Base-by-base conservation (phyloP, 805 yeast species). In the Cephaloascus albidus region DNA sequence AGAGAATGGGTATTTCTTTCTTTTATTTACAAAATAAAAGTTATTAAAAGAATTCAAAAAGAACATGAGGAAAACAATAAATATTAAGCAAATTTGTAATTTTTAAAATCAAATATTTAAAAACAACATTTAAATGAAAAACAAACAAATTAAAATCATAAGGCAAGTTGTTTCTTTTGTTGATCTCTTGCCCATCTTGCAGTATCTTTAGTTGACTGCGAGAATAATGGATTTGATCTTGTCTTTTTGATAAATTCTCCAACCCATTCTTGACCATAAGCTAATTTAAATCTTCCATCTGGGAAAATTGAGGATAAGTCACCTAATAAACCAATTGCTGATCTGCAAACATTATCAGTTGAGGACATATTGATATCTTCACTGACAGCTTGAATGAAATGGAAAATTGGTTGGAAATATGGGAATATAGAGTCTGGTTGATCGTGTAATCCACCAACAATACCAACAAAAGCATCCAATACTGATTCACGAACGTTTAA, bases 101-200 rank as follows among this genome's bases (percentile, higher is more conserved):
- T 14, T 5, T 8, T 23, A 23, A 8, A 23, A 23, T 23, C 28
- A 23, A 23, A 8, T 23, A 23, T 6, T 23, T 23, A 23, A 23
- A 23, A 23, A 23, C 6, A 23, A 6, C 6, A 12, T 23, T 23
- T 23, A 26, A n/a, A n/a, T n/a, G n/a, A n/a, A n/a, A n/a, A n/a
- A n/a, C n/a, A n/a, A n/a, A n/a, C n/a, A n/a, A n/a, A 18, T 35
- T 16, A 4, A 18, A 14, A 4, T 26, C 38, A 33, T 16, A 12
- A 18, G 17, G 23, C 15, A 33, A 37, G 18, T 45, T 63, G 69
- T 43, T 65, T 63, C 60, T 74, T 76, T 56, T 76, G 85, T 62
- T 81, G 95, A 52, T 85, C 96, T 49, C 93, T 76, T 14, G 98
- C 97, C 97, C 97, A 93, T 63, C 89, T 77, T 6, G 97, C 97